Evolutionary conservation across 306 rosid species (phyloP).

Genomic region (Ziziphus jujuba): DNA sequence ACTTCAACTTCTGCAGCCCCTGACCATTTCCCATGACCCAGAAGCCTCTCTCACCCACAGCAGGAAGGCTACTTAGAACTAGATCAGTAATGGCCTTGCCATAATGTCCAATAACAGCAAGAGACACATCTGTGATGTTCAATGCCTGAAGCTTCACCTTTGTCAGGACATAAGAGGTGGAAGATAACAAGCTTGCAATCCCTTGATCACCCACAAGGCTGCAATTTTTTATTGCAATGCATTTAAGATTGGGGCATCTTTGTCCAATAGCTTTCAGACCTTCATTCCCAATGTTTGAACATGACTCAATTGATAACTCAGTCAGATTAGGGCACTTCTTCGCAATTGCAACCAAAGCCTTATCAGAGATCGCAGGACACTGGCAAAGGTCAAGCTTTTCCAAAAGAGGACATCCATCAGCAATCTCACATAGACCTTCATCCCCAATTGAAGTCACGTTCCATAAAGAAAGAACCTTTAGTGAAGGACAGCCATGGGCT

Average conservation of each 20-base stretch:
- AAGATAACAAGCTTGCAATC: slow-evolving; percentile 60
- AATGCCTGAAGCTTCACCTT: slow-evolving; percentile 79
- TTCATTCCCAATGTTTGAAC: slow-evolving; percentile 70
- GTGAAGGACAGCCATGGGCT: slow-evolving; percentile 79
- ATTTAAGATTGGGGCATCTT: slow-evolving; percentile 62
- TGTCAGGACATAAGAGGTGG: slow-evolving; percentile 47
- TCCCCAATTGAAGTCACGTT: slow-evolving; percentile 59
- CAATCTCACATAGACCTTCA: slow-evolving; percentile 79
- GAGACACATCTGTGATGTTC: slow-evolving; percentile 72
- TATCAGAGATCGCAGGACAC: slow-evolving; percentile 68
- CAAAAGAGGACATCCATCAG: slow-evolving; percentile 58
- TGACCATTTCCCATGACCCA: slow-evolving; percentile 90
- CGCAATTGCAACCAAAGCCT: slow-evolving; percentile 69
- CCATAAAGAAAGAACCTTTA: slow-evolving; percentile 70
- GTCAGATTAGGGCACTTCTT: slow-evolving; percentile 67
- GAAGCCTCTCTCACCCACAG: slow-evolving; percentile 80
- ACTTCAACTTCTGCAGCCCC: slow-evolving; percentile 78
- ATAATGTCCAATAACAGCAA: slow-evolving; percentile 91
- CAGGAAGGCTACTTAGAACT: slow-evolving; percentile 55
- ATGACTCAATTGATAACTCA: slow-evolving; percentile 69
- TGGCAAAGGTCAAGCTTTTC: slow-evolving; percentile 75
- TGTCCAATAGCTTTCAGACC: slow-evolving; percentile 78
- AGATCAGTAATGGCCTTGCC: slow-evolving; percentile 71
- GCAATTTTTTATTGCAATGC: slow-evolving; percentile 64
- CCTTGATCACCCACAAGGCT: slow-evolving; percentile 74